Percentiles rank a stretch among this genome's conserved stretches.
Evolutionary conservation across 192 early-diverging fungal genomes (phyloP).

Genomic region (Coemansia sp.): DNA sequence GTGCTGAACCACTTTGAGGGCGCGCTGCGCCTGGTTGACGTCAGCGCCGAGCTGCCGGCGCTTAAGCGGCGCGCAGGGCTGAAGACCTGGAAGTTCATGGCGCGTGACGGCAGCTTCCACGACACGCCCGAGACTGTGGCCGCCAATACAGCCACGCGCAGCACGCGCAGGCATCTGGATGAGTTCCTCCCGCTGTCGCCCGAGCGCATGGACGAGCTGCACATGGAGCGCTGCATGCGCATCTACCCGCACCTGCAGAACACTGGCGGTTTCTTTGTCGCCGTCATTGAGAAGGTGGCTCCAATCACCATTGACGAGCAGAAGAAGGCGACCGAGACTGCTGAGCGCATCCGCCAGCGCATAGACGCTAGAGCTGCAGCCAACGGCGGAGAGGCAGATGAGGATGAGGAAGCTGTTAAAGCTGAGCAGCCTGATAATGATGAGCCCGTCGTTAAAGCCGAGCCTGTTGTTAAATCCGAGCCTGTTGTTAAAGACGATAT

Average conservation of each 20-base stretch:
- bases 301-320: conserved; percentile 59
- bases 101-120: conserved; percentile 62
- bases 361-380: background rate
- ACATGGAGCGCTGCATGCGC: conserved; percentile 78
- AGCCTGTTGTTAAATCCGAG: too few relatives aligned
- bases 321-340: conserved; percentile 22
- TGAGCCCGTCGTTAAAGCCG: too few relatives aligned
- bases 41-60: conserved; percentile 71
- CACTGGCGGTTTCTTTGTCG: conserved; percentile 98
- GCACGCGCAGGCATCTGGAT: conserved; percentile 51
- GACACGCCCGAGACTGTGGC: conserved; percentile 50
- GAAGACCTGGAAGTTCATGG: conserved; percentile 84
- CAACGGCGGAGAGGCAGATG: background rate
- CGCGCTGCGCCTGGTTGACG: conserved; percentile 83
- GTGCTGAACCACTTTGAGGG: conserved; percentile 66
- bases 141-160: conserved; percentile 26
- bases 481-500: too few relatives aligned
- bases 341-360: background rate
- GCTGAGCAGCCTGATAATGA: background rate
- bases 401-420: background rate
- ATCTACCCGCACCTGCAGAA: conserved; percentile 93
- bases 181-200: conserved; percentile 61
- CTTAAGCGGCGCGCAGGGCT: conserved; percentile 84
- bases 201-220: conserved; percentile 56
- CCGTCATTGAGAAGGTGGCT: conserved; percentile 87